phyloP scores from a whole-genome alignment of 225 moss, liverwort and hornwort species.

The Sphagnum tenellum region DNA sequence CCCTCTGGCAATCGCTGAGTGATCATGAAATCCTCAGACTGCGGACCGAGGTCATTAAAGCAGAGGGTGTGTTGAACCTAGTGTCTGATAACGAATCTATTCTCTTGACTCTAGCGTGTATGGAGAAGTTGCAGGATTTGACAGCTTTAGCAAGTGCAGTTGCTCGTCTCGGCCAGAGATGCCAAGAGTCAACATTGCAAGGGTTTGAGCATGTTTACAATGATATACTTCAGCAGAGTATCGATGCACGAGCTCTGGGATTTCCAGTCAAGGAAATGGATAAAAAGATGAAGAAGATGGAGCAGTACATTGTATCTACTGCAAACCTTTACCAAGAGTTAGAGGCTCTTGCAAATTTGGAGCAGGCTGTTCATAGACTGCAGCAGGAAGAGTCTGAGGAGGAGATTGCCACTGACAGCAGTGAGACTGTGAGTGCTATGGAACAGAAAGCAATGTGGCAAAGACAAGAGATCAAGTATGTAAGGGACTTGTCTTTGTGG shows the following conservation, averaged over 20 bases:
- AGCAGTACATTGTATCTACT: slow-evolving; percentile 71
- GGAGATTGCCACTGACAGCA: slow-evolving; percentile 16
- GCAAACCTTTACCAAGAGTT: slow-evolving; percentile 79
- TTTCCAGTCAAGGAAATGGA: slow-evolving; percentile 80
- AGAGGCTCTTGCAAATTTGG: slow-evolving; percentile 76
- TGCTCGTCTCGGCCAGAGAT: slow-evolving; percentile 80
- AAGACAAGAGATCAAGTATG: slow-evolving; percentile 72
- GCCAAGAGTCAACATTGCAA: slow-evolving; percentile 72
- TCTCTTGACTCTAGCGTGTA: slow-evolving; percentile 82
- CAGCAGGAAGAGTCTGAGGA: slow-evolving; percentile 61
- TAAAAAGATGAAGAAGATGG: slow-evolving; percentile 89
- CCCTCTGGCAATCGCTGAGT: slow-evolving; percentile 93
- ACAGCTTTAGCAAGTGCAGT: slow-evolving; percentile 90
- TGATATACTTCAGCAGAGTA: slow-evolving; percentile 71
- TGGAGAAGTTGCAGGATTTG: slow-evolving; percentile 98
- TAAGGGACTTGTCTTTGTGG: slow-evolving; percentile 84
- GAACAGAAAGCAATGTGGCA: slow-evolving; percentile 83
- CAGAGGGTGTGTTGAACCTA: slow-evolving; percentile 88
- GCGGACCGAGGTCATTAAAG: slow-evolving; percentile 90
- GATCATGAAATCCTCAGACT: slow-evolving; percentile 90
- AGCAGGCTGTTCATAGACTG: slow-evolving; percentile 64
- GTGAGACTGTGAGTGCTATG: slow-evolving; percentile 52
- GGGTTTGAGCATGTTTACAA: slow-evolving; percentile 85
- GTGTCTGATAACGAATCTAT: slow-evolving; percentile 93
- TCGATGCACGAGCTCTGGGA: slow-evolving; percentile 58